These are phyloP conservation scores for Alternaria burnsii DNA, from an alignment of 2,329 filamentous ascomycete genomes.

Conservation along the genomic window DNA sequence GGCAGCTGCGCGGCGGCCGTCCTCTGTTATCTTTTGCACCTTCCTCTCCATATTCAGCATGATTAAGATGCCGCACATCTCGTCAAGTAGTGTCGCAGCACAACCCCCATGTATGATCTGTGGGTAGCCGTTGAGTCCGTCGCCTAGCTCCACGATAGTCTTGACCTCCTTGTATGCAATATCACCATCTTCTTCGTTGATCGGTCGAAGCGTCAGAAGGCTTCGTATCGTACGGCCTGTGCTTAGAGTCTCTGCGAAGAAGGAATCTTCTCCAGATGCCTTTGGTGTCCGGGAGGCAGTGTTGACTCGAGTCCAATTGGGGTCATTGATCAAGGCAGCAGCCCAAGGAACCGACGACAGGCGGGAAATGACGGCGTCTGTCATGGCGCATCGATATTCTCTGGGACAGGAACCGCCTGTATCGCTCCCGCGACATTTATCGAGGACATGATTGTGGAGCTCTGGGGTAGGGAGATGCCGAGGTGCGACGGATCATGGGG, in stretches of 20 bases:
- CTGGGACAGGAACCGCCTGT: neutral
- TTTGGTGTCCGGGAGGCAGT: conserved; percentile 46
- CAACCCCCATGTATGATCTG: conserved; percentile 66
- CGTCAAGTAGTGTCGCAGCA: conserved; percentile 66
- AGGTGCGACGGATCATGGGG: conserved; percentile 8
- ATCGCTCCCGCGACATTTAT: neutral
- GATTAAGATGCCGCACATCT: conserved; percentile 63
- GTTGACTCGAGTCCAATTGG: conserved; percentile 52
- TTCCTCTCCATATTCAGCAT: conserved; percentile 52
- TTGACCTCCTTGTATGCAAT: conserved; percentile 47
- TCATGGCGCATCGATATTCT: conserved; percentile 21
- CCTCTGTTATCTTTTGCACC: conserved; percentile 14
- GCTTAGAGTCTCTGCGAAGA: conserved; percentile 64
- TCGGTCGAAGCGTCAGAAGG: conserved; percentile 36
- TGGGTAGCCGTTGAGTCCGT: conserved; percentile 63
- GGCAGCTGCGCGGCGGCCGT: conserved; percentile 9
- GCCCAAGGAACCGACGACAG: conserved; percentile 60
- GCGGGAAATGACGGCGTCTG: conserved; percentile 28
- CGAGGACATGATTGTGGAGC: conserved; percentile 12
- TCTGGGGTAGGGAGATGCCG: conserved; percentile 12
- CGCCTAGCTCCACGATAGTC: conserved; percentile 57
- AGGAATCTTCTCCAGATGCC: conserved; percentile 57
- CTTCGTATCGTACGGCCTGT: conserved; percentile 58
- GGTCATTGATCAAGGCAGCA: conserved; percentile 53
- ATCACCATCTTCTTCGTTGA: conserved; percentile 24